Conservation (phyloP, 345 rosid genomes). For the Lenwebbia sp. region DNA sequence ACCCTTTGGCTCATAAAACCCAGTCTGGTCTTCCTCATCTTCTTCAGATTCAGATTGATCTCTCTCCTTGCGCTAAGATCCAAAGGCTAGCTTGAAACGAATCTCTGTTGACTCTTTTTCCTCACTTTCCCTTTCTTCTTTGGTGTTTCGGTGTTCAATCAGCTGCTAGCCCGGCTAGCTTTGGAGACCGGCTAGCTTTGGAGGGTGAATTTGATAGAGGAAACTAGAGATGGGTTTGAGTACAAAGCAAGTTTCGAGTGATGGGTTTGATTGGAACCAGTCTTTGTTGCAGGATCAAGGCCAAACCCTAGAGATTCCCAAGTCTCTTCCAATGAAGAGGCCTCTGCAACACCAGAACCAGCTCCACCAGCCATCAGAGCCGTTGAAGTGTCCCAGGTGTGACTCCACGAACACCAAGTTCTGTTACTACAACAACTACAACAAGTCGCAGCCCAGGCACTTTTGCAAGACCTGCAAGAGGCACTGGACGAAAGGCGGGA, state of each 20-base stretch:
- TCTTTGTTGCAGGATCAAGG: conserved; percentile 25
- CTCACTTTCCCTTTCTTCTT: not conserved
- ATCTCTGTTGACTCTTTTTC: not conserved
- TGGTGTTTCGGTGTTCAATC: not conserved
- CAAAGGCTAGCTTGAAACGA: conserved; percentile 5
- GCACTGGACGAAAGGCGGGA: conserved; percentile 96
- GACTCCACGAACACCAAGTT: conserved; percentile 87
- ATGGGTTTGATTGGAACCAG: conserved; percentile 35
- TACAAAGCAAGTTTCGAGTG: conserved; percentile 32
- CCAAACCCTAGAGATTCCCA: conserved; percentile 7
- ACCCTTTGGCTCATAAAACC: conserved; percentile 5
- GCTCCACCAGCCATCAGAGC: conserved; percentile 32
- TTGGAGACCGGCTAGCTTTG: not conserved
- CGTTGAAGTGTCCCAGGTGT: conserved; percentile 81
- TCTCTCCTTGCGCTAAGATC: conserved; percentile 24
- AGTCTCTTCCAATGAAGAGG: conserved; percentile 14
- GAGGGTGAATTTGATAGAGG: not conserved
- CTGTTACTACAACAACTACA: conserved; percentile 88
- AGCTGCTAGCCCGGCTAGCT: not conserved
- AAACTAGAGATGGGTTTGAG: not conserved
- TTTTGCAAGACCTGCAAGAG: conserved; percentile 88
- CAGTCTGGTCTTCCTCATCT: conserved; percentile 2
- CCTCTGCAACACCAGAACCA: conserved; percentile 4
- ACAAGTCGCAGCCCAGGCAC: conserved; percentile 83
- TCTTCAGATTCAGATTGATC: conserved; percentile 11